Percentiles rank a stretch among this genome's conserved stretches.
Evolutionary conservation across 768 basidiomycete species (phyloP).

Genomic region (Auricularia sp.): DNA sequence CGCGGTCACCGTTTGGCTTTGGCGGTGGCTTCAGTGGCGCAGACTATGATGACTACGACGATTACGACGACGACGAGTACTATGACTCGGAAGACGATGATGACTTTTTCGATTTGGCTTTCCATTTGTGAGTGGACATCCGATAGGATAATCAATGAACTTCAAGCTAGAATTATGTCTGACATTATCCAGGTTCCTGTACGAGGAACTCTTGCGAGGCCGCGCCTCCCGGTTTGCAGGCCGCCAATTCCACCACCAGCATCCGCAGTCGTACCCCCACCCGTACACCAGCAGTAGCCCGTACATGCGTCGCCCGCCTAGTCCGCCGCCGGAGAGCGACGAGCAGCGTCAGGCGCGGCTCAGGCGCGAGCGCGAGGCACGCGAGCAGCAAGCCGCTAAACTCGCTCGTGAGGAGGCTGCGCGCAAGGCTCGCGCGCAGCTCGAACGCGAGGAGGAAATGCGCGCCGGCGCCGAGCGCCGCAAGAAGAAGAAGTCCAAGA

Average conservation of each 20-base stretch:
- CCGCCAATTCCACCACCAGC: conserved; percentile 7
- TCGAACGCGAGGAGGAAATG: conserved; percentile 45
- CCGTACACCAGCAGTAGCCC: conserved; percentile 13
- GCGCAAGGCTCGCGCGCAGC: conserved; percentile 33
- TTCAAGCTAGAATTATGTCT: too few relatives aligned
- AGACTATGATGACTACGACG: conserved; percentile 24
- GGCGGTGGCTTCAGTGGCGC: conserved; percentile 1
- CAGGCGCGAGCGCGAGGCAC: conserved; percentile 41
- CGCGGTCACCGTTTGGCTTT: neutral
- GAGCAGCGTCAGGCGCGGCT: conserved; percentile 46
- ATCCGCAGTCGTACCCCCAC: conserved; percentile 6
- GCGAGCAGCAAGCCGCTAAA: conserved; percentile 43
- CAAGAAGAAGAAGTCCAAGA: conserved; percentile 42
- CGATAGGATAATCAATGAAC: too few relatives aligned
- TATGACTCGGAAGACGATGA: conserved; percentile 27
- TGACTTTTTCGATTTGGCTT: conserved; percentile 22
- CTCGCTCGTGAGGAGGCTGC: conserved; percentile 38
- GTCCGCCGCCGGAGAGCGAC: conserved; percentile 25
- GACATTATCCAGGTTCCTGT: conserved; percentile 33
- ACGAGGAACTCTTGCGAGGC: conserved; percentile 35
- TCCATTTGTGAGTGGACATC: conserved; percentile 34
- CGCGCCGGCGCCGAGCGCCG: conserved; percentile 48
- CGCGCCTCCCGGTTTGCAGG: conserved; percentile 21
- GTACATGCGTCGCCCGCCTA: neutral
- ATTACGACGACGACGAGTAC: conserved; percentile 24